phyloP scores from a whole-genome alignment of 2,329 filamentous ascomycete genomes.

The Geosmithia putterillii region DNA sequence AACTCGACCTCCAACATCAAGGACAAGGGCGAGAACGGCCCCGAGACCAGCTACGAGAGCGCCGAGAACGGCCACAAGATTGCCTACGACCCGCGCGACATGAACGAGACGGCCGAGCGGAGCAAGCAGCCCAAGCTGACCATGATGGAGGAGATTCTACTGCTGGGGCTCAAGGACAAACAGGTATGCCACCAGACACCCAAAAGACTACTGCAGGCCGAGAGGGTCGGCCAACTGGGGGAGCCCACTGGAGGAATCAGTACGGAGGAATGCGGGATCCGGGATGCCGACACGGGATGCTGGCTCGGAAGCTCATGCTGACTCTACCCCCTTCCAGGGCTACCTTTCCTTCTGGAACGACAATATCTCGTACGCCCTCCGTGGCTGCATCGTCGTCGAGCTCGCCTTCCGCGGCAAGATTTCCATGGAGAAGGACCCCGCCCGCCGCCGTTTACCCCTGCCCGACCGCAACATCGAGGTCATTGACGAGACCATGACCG shows the following conservation, averaged over 20 bases:
- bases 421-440: constrained; percentile 96
- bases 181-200: constrained; percentile 50
- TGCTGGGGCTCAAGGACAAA: constrained; percentile 96
- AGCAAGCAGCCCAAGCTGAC: constrained; percentile 98
- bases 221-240: too few species aligned
- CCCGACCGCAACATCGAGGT: constrained; percentile 94
- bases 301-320: too few species aligned
- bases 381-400: constrained; percentile 97
- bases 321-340: too few species aligned
- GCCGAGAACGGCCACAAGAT: constrained; percentile 98
- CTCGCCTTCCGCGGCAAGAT: constrained; percentile 90
- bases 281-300: too few species aligned
- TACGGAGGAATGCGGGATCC: too few species aligned
- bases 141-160: constrained; percentile 93
- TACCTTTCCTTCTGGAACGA: constrained; percentile 99
- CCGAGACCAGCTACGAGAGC: constrained; percentile 79
- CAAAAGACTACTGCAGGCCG: too few species aligned
- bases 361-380: constrained; percentile 95
- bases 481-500: constrained; percentile 89
- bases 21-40: constrained; percentile 39
- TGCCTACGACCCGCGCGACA: constrained; percentile 91
- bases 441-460: constrained; percentile 80
- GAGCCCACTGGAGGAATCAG: too few species aligned
- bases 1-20: constrained; percentile 40
- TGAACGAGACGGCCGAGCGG: constrained; percentile 90